Evolutionary conservation across 768 basidiomycete species (phyloP), one percentile per base, ranked within the genome.

Genomic region (Clitopilus hobsonii): DNA sequence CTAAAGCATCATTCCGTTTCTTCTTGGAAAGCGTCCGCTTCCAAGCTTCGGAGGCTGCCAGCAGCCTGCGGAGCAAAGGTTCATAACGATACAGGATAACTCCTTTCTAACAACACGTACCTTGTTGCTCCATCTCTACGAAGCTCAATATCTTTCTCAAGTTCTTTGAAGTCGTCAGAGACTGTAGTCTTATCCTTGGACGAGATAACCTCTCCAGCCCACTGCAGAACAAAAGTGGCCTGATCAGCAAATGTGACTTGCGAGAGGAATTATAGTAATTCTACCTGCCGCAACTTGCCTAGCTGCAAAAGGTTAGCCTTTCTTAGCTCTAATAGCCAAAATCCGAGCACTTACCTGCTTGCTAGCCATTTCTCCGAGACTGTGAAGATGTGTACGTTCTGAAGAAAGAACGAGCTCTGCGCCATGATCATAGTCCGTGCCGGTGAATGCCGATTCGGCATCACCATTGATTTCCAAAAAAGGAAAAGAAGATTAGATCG

Each of bases 131-230:
- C 92, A 45, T 83, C 81, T 63, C 83, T 82, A 50, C 92, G 74
- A 26, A 92, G 72, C 52, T 95, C 92, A 25, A 97, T 83, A 65
- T 96, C 93, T 62, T 80, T 79, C 69, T 95, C 91, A 45, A 94
- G 75, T 49, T 88, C 89, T 30, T 74, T 79, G 67, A 95, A 89
- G 58, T 94, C 92, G 23, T 88, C 87, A 2, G 88, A 83, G 27
- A 88, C 78, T 38, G 81, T 70, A 1, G 89, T 85, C 77, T 89
- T 95, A 66, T 93, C 90, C 59, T 86, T 82, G 23, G 87, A 80
- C 36, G 89, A 85, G 52, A 97, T 91, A 61, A 90, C 88, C 72
- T 95, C 92, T 38, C 89, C 91, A 5, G 90, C 91, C 89, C 91
- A 91, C 89, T 94, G 63, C 41, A 61, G 38, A 20, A 59, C 49